Base-by-base conservation (phyloP, 257 asterid genomes). In the Primulina eburnea region DNA sequence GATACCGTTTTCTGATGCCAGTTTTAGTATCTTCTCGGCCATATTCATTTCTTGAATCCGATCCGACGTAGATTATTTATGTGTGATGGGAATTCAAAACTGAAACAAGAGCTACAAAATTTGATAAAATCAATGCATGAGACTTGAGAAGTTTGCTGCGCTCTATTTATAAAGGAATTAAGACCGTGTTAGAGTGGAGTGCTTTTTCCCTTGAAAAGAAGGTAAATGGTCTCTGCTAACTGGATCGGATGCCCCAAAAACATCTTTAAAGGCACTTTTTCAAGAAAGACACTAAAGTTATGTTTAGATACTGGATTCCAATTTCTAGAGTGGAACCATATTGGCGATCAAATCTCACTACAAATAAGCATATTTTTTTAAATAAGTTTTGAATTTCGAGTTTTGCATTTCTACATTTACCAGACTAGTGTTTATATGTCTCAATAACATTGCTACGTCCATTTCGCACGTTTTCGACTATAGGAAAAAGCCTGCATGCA, bases 11-110 rank as follows among this genome's bases (percentile, higher is more conserved):
- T 89, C 92, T 11, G 88, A 76, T 9, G 86, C 76, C 66, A 89
- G 67, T 64, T 85, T 83, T 11, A n/a, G 61, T 53, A 89, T 82
- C 78, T 82, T 87, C 30, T 89, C 96, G 92, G 87, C 85, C 52
- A 53, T 10, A 11, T 1, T 32, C 34, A 32, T 11, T 11, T 40
- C 17, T 50, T 35, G 7, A 32, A 57, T 34, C 57, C 12, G 34
- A 47, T 64, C 34, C 34, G 34, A 28, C 3, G 30, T 28, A 3
- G 30, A 28, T 28, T 28, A 28, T 28, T 28, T 28, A 28, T 28
- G 30, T 28, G 30, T 2, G 30, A 28, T 28, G 30, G 30, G 30
- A 28, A 1, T 28, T 28, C 3, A 28, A 28, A 28, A 28, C 4
- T 11, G 21, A 26, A 70, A 26, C 62, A 38, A 73, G 76, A 79